phyloP scores from a whole-genome alignment of 306 rosid genomes.

The Adenanthera pavonina region DNA sequence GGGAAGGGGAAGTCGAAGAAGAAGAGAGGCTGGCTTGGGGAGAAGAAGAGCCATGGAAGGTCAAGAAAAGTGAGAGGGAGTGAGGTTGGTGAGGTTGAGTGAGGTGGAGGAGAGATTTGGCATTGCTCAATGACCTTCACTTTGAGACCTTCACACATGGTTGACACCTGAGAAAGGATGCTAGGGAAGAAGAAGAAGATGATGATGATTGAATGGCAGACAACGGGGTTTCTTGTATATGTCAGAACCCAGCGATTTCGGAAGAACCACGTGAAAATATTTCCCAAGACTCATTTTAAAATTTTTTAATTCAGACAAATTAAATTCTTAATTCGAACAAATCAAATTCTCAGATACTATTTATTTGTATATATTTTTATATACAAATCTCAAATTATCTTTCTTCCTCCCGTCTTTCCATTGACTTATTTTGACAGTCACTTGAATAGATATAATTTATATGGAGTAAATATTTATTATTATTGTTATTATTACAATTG shows the following conservation, averaged over 20 bases:
- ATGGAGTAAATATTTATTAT: too few species aligned
- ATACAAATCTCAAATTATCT: too few species aligned
- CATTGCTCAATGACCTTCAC: slow-evolving; percentile 45
- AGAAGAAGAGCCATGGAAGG: slow-evolving; percentile 72
- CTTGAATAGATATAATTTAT: too few species aligned
- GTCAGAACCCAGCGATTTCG: not conserved
- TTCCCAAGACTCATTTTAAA: too few species aligned
- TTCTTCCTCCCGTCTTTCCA: too few species aligned
- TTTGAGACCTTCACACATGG: slow-evolving; percentile 9
- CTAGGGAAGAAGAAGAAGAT: not conserved
- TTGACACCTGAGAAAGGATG: not conserved
- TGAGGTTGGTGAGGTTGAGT: slow-evolving; percentile 25
- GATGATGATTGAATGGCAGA: not conserved
- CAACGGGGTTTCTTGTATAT: not conserved
- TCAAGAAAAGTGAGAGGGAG: slow-evolving; percentile 61
- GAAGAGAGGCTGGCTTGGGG: slow-evolving; percentile 58
- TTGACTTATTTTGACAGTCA: too few species aligned
- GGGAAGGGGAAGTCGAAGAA: slow-evolving; percentile 52
- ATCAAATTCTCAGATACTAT: too few species aligned
- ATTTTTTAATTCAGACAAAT: too few species aligned
- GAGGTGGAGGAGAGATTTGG: slow-evolving; percentile 38
- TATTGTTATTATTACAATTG: too few species aligned
- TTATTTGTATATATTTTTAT: too few species aligned
- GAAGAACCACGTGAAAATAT: too few species aligned
- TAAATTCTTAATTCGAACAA: too few species aligned